phyloP scores from a whole-genome alignment of 345 rosid genomes.

The Citrus reticulata region DNA sequence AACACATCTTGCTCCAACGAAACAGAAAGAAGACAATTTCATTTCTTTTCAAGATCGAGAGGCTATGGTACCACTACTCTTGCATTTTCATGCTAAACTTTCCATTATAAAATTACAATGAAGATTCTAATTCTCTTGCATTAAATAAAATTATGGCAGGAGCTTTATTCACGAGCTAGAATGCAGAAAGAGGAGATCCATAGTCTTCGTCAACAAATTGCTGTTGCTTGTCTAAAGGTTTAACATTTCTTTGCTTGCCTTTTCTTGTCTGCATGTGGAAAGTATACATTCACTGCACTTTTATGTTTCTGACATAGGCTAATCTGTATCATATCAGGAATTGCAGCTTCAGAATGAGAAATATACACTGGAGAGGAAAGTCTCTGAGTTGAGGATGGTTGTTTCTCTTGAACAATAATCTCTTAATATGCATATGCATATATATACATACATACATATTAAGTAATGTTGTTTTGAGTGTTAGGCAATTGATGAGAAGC shows the following conservation, averaged over 20 bases:
- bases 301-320: conserved; percentile 14
- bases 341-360: conserved; percentile 77
- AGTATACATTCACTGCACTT: background rate
- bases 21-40: conserved; percentile 32
- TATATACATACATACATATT: conserved; percentile 1
- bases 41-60: conserved; percentile 52
- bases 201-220: conserved; percentile 71
- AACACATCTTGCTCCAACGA: conserved; percentile 33
- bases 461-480: conserved; percentile 22
- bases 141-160: conserved; percentile 39
- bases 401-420: conserved; percentile 23
- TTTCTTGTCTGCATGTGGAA: conserved; percentile 10
- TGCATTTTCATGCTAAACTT: conserved; percentile 1
- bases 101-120: conserved; percentile 7
- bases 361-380: conserved; percentile 72
- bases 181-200: conserved; percentile 77
- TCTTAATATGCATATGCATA: no score
- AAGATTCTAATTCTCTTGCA: conserved; percentile 19
- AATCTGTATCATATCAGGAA: conserved; percentile 52
- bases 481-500: conserved; percentile 90
- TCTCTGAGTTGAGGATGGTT: conserved; percentile 92
- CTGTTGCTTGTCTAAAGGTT: conserved; percentile 73
- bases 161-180: conserved; percentile 48
- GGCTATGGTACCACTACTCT: conserved; percentile 49
- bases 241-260: conserved; percentile 3